phyloP scores from a whole-genome alignment of 2,329 filamentous ascomycete species.

The Exophiala sp. region DNA sequence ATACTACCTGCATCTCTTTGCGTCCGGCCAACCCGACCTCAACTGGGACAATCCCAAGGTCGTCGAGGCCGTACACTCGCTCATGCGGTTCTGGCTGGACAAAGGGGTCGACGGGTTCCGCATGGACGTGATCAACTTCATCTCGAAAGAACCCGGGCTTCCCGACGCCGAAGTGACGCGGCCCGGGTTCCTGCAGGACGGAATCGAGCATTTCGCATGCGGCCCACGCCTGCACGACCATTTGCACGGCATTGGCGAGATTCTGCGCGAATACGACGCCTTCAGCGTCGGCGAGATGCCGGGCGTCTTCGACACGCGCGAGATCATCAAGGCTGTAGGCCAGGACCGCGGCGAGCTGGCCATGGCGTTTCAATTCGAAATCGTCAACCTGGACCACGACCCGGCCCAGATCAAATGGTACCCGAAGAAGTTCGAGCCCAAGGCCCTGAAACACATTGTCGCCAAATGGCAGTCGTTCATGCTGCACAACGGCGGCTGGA shows the following conservation, averaged over 20 bases:
- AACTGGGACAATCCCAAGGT: conserved; percentile 72
- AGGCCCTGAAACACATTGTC: conserved; percentile 46
- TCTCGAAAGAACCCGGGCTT: conserved; percentile 55
- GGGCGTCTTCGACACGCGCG: conserved; percentile 31
- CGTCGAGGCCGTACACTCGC: conserved; percentile 62
- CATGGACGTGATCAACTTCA: conserved; percentile 68
- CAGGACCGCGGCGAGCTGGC: conserved; percentile 34
- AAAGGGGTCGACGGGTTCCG: conserved; percentile 67
- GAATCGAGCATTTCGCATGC: conserved; percentile 35
- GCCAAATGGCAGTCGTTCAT: conserved; percentile 50
- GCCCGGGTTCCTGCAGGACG: conserved; percentile 45
- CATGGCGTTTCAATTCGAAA: conserved; percentile 41
- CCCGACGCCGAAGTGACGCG: conserved; percentile 44
- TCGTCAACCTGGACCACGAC: conserved; percentile 31
- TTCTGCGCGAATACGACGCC: conserved; percentile 35
- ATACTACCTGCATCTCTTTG: conserved; percentile 73
- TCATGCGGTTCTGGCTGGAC: conserved; percentile 74
- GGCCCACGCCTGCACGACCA: conserved; percentile 38
- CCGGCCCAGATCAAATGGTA: conserved; percentile 39
- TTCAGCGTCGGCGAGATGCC: conserved; percentile 41
- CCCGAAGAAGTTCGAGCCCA: conserved; percentile 41
- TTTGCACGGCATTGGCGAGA: conserved; percentile 34
- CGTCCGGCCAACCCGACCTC: conserved; percentile 70
- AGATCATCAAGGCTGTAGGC: conserved; percentile 36
- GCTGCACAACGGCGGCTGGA: conserved; percentile 47